phyloP scores from a whole-genome alignment of 495 filamentous ascomycete genomes.

The Aspergillus asperescens region DNA sequence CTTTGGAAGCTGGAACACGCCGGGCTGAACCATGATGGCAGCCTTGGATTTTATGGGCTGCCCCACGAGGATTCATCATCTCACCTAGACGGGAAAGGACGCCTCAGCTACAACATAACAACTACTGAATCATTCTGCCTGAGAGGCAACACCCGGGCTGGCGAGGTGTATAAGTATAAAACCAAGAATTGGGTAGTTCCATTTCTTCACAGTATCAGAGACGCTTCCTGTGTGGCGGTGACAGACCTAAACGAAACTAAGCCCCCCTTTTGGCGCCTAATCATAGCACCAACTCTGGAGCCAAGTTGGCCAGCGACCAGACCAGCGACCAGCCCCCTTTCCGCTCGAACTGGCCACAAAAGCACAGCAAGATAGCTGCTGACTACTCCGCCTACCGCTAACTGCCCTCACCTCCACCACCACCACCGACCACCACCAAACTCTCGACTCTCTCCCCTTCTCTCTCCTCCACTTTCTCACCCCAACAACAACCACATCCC shows the following conservation, averaged over 20 bases:
- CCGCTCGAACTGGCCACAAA: not conserved
- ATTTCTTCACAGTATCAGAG: not conserved
- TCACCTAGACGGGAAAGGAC: slow-evolving; percentile 6
- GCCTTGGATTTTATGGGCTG: slow-evolving; percentile 19
- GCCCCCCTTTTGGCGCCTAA: slow-evolving; percentile 18
- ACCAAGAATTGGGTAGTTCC: not conserved
- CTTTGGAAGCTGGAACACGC: slow-evolving; percentile 13
- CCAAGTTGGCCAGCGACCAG: too few relatives aligned
- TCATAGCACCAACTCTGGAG: too few relatives aligned
- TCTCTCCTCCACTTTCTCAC: slow-evolving; percentile 23
- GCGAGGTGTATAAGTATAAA: not conserved
- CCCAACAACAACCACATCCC: slow-evolving; percentile 33
- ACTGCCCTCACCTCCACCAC: not conserved
- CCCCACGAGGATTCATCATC: slow-evolving; percentile 31
- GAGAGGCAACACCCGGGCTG: slow-evolving; percentile 12
- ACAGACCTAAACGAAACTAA: slow-evolving; percentile 15
- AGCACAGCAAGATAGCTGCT: too few relatives aligned
- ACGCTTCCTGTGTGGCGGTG: slow-evolving; percentile 15
- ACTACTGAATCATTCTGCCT: slow-evolving; percentile 22
- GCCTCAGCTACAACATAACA: too few relatives aligned
- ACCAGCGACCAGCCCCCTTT: slow-evolving; percentile 1
- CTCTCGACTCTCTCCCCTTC: slow-evolving; percentile 19
- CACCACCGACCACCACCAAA: slow-evolving; percentile 18
- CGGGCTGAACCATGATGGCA: slow-evolving; percentile 16
- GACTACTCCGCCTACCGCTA: slow-evolving; percentile 4